Evolutionary conservation across 805 yeast species (phyloP), one percentile per base, ranked within the genome.

Genomic region (Spathaspora sp.): DNA sequence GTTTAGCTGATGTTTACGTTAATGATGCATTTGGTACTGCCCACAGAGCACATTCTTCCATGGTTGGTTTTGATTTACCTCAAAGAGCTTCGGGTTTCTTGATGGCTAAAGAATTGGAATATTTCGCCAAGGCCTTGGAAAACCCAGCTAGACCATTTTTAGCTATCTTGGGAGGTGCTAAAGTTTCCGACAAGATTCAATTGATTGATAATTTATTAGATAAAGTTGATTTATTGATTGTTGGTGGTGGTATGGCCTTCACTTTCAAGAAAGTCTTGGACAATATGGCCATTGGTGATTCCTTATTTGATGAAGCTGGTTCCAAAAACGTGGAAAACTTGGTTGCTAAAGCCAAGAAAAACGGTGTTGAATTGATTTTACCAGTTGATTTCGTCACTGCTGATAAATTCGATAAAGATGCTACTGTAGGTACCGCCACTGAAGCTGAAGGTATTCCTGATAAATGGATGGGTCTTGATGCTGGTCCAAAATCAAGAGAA

Each of bases 231-330:
- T 76, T 86, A 58, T 81, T 94, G 72, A 90, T 94, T 77, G 85
- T 94, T 67, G 98, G 99, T 73, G 99, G 99, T 80, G 99, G 99
- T 79, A 94, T 94, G 99, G 94, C 99, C 56, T 94, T 93, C 87
- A 94, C 99, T 65, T 94, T 94, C 86, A 90, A 89, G 84, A 94
- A 94, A 83, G 87, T 93, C 50, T 69, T 90, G 58, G 88, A 90
- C 75, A 80, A 82, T 71, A 83, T 90, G 77, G 74, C 85, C 59
- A 94, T 94, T 63, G 99, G 99, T 75, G 78, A 86, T 74, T 94
- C 99, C 39, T 80, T 94, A 68, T 94, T 69, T 77, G 99, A 94
- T 72, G 86, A 82, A 66, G 97, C 86, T 58, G 99, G 99, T 72
- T 89, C 99, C 64, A 87, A 91, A 83, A 84, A 90, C 62, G 99